Base-by-base conservation (phyloP, 164 flowering plant genomes). In the Aristolochia californica region DNA sequence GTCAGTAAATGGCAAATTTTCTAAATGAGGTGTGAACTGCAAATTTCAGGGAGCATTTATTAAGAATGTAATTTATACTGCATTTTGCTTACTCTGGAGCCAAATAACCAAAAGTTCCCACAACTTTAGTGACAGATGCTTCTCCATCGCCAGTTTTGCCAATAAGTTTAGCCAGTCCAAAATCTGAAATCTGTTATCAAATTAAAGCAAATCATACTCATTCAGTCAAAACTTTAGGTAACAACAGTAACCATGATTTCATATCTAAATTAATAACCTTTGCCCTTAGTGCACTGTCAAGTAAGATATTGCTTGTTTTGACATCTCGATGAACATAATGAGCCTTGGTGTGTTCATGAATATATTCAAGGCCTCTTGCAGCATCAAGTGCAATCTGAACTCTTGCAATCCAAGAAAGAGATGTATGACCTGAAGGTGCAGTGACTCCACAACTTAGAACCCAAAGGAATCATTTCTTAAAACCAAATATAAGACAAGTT, bases 241-340 rank as follows among this genome's bases (percentile, higher is more conserved):
- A 48, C 48, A 60, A 43, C 21, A 27, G 23, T 50, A 43, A 44
- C 15, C 5, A 30, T 40, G 55, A 15, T 38, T 13, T 24, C 17
- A 11, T 14, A 25, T 43, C 30, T 22, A 5, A 38, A 21, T 61
- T n/a, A 43, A 50, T 48, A 56, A 91, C 98, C 96, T 88, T 91
- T 21, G 88, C 96, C 68, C 93, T 77, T 67, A 84, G 84, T 49
- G 87, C 48, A 61, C 71, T 77, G 74, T 91, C 98, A 56, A 91
- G 93, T 62, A 91, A 71, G 59, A 91, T 88, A 74, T 91, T 91
- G 80, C 95, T 88, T 58, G 95, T 75, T 74, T 91, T 91, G 66
- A 91, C 79, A 74, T 91, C 98, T 53, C 98, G 84, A 62, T 91
- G 98, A 44, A 91, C 95, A 79, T 91, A 91, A 68, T 85, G 95